Evolutionary conservation across 768 basidiomycete genomes (phyloP), one percentile per base, ranked within the genome.

Genomic region (Phanerochaete sordida): DNA sequence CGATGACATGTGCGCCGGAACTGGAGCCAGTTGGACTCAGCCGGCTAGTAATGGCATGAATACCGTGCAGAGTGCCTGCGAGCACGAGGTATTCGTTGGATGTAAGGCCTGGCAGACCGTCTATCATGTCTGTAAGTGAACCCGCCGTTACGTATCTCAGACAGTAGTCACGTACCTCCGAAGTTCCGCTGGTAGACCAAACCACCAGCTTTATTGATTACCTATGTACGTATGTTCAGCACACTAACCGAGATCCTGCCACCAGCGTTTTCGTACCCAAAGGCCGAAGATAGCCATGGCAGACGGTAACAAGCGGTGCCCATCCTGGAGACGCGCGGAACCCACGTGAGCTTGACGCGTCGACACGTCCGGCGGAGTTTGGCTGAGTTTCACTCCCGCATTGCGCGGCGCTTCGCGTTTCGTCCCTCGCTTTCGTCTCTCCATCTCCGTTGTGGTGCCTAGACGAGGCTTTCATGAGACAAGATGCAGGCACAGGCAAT

Each of bases 131-230:
- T 5, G 8, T 43, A n/a, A 31, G 48, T 26, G 12, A n/a, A n/a
- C n/a, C n/a, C n/a, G n/a, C n/a, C n/a, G n/a, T n/a, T n/a, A n/a
- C n/a, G n/a, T n/a, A n/a, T n/a, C n/a, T n/a, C n/a, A n/a, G n/a
- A n/a, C n/a, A n/a, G 19, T 43, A 4, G 19, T 11, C 56, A 70
- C 78, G 49, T 64, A 92, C 95, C 93, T 77, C 89, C 86, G 71
- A 95, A 96, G 70, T 88, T 93, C 60, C 91, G 84, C 66, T 95
- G 90, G 76, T 95, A 98, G 46, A 98, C 90, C 33, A 98, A 83
- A 7, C 97, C 97, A 27, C 97, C 97, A 15, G 97, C 97, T 78
- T 98, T 98, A 75, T 98, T 98, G 69, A 98, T 96, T 58, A 98
- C 85, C 91, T 94, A 72, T 47, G 47, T 13, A 37, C 8, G 16